Conservation (phyloP, 352 stramenopile genomes). For the Phytophthora tubulina region DNA sequence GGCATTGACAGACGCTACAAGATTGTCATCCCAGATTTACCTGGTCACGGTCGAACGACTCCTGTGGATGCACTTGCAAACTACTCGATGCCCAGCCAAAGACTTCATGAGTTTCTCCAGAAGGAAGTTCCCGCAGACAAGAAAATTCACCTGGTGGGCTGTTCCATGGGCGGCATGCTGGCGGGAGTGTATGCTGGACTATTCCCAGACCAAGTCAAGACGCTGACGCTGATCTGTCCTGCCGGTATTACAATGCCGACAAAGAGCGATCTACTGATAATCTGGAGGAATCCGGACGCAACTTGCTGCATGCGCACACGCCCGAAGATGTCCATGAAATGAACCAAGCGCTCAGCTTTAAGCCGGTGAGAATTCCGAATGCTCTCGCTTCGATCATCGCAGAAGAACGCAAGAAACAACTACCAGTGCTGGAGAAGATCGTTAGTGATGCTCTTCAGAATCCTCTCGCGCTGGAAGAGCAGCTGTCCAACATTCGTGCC, state of each 20-base stretch:
- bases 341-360: slow-evolving; percentile 51
- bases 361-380: slow-evolving; percentile 41
- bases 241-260: slow-evolving; percentile 72
- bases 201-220: slow-evolving; percentile 59
- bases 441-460: slow-evolving; percentile 59
- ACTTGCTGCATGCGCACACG: slow-evolving; percentile 70
- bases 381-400: slow-evolving; percentile 48
- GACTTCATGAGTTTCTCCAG: slow-evolving; percentile 67
- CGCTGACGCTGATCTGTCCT: slow-evolving; percentile 78
- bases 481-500: slow-evolving; percentile 61
- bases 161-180: slow-evolving; percentile 82
- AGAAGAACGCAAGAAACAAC: slow-evolving; percentile 56
- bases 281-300: slow-evolving; percentile 71
- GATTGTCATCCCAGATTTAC: slow-evolving; percentile 71
- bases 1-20: slow-evolving; percentile 59
- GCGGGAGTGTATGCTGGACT: slow-evolving; percentile 67
- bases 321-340: slow-evolving; percentile 68
- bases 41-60: slow-evolving; percentile 67
- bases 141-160: slow-evolving; percentile 76
- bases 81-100: slow-evolving; percentile 57
- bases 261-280: slow-evolving; percentile 62
- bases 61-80: slow-evolving; percentile 50
- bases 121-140: slow-evolving; percentile 49
- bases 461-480: slow-evolving; percentile 62
- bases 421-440: slow-evolving; percentile 71